These are phyloP conservation scores for Xylaria scruposa DNA, from an alignment of 495 filamentous ascomycete species.

Conservation along the genomic window DNA sequence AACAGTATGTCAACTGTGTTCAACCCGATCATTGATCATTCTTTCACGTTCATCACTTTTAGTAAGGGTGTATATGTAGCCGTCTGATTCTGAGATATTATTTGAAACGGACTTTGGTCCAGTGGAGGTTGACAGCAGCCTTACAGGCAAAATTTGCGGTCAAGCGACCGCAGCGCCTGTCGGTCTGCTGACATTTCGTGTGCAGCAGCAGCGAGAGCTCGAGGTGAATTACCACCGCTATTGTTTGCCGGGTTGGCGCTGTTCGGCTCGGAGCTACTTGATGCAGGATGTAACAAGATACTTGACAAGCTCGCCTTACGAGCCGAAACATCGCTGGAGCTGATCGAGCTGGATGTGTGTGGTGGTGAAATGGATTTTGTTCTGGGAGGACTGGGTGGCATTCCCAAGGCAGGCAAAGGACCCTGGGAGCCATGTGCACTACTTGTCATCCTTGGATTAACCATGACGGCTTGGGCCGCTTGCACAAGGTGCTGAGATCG, in stretches of 20 bases:
- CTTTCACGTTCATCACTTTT: neutral
- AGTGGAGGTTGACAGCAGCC: neutral
- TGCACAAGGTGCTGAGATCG: conserved; percentile 47
- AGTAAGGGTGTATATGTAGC: neutral
- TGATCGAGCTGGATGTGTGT: conserved; percentile 36
- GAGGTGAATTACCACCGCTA: conserved; percentile 46
- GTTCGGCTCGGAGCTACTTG: conserved; percentile 46
- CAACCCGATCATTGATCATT: neutral
- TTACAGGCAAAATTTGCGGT: conserved; percentile 55
- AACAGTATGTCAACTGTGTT: neutral
- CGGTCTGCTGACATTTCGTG: conserved; percentile 67
- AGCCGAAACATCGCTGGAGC: conserved; percentile 24
- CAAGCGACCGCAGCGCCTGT: conserved; percentile 68
- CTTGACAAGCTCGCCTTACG: conserved; percentile 49
- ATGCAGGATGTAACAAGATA: conserved; percentile 43
- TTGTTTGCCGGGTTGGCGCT: conserved; percentile 46
- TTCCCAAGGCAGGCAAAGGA: conserved; percentile 38
- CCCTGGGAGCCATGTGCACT: conserved; percentile 40
- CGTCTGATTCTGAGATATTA: neutral
- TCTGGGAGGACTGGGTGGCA: conserved; percentile 39
- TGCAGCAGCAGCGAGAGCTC: conserved; percentile 34
- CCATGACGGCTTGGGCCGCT: conserved; percentile 42
- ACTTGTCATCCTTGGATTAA: conserved; percentile 42
- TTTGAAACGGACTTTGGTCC: neutral
- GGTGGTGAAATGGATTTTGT: conserved; percentile 44